Evolutionary conservation across 78 protist genomes (phyloP).

Genomic region (Dictyostelium purpureum): DNA sequence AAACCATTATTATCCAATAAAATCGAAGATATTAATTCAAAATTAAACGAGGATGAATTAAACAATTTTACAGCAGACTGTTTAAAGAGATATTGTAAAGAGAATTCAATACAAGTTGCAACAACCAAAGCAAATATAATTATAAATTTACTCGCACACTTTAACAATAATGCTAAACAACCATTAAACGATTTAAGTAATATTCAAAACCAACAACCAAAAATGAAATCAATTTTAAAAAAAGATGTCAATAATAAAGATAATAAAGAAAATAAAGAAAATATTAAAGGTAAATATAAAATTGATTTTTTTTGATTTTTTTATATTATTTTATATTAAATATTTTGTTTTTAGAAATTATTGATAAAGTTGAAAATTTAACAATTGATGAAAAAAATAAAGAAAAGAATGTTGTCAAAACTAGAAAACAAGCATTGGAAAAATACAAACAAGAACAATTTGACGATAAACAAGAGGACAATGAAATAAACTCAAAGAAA

Average conservation of each 20-base stretch:
- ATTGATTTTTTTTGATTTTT: no score
- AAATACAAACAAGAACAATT: neutral
- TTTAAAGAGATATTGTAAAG: slow-evolving; percentile 52
- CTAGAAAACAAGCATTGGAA: neutral
- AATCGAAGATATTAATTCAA: slow-evolving; percentile 9
- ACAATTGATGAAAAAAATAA: neutral
- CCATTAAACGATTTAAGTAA: neutral
- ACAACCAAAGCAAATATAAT: slow-evolving; percentile 29
- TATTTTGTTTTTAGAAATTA: neutral
- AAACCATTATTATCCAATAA: slow-evolving; percentile 17
- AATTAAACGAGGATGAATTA: neutral
- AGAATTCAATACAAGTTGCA: neutral
- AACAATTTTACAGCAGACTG: slow-evolving; percentile 35
- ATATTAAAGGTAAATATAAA: neutral
- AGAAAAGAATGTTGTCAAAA: neutral
- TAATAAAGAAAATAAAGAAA: slow-evolving; percentile 22
- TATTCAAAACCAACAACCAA: neutral
- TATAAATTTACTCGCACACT: neutral
- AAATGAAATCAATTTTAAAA: slow-evolving; percentile 7
- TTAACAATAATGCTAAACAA: neutral
- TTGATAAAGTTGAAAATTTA: neutral
- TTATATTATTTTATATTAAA: neutral
- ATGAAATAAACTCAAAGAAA: neutral
- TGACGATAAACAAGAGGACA: neutral
- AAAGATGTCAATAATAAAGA: neutral